Percentiles rank a stretch among this genome's conserved stretches.
These are phyloP conservation scores for Calophaca sinica DNA, from an alignment of 306 rosid species.

Conservation along the genomic window DNA sequence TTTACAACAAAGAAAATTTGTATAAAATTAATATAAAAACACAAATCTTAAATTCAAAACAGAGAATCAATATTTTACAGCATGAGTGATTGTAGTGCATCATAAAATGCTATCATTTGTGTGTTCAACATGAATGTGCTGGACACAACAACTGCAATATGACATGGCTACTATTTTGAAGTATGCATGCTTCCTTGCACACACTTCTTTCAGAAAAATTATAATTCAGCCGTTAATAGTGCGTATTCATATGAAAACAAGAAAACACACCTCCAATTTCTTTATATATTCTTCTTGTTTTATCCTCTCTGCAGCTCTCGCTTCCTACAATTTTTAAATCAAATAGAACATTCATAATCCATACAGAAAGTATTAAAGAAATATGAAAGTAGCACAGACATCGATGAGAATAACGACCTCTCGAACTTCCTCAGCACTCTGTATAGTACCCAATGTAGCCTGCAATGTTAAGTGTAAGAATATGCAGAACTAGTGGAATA, in stretches of 20 bases:
- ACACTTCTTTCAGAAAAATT: background rate
- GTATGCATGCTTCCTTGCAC: background rate
- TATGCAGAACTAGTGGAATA: slow-evolving; percentile 20
- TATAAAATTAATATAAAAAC: background rate
- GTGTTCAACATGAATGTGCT: background rate
- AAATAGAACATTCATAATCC: slow-evolving; percentile 22
- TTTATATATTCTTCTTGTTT: slow-evolving; percentile 78
- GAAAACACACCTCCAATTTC: slow-evolving; percentile 73
- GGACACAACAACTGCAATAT: background rate
- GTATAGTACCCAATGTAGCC: slow-evolving; percentile 86
- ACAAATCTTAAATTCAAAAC: background rate
- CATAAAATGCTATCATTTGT: background rate
- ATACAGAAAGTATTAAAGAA: slow-evolving; percentile 26
- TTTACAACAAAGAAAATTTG: background rate
- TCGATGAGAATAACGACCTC: slow-evolving; percentile 64
- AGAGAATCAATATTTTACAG: background rate
- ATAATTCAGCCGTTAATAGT: background rate
- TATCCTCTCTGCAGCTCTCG: slow-evolving; percentile 84
- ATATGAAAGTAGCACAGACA: background rate
- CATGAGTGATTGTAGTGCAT: background rate
- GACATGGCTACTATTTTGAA: background rate
- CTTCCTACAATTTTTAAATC: slow-evolving; percentile 68
- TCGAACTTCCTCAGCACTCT: slow-evolving; percentile 80
- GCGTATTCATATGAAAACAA: slow-evolving; percentile 19
- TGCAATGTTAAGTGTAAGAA: slow-evolving; percentile 57